Evolutionary conservation across 352 stramenopile genomes (phyloP), one percentile per base, ranked within the genome.

Genomic region (Phytophthora palmivora): DNA sequence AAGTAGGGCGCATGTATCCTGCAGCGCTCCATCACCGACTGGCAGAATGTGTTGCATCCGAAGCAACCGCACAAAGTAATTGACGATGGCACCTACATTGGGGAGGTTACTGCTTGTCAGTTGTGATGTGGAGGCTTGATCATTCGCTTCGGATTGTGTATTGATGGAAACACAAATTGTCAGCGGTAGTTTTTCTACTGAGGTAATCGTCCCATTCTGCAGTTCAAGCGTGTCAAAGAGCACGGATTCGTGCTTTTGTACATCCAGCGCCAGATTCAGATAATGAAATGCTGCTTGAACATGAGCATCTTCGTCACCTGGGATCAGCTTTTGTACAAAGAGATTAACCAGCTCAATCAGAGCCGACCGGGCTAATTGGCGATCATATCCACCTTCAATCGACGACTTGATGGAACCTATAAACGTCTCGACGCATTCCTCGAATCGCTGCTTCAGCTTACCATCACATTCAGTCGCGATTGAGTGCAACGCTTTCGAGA

Each of bases 271-370:
- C 15, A 91, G 49, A 33, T 68, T 76, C 24, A 94, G 57, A 59
- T 87, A 92, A 59, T 92, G 83, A 41, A 89, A 90, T 26, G 81
- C 83, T 16, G 78, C 82, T 63, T 91, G 82, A 16, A 89, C 62
- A 38, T 92, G 82, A 14, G 76, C 59, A 11, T 87, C 65, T 60
- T 90, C 75, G 22, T 72, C 63, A 6, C 39, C 60, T 8, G 42
- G 55, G 15, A 90, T 9, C 1, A 85, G 11, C 39, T 90, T 82
- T 42, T 66, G 61, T 6, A 69, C 63, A 39, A 79, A 91, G 2
- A 92, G 46, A 63, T 88, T 70, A 19, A 91, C 77, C n/a, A 94
- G 59, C 47, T 92, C 76, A 22, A 88, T 64, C 14, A 92, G 44
- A 14, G 82, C 79, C 8, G 68, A 51, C 0, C 78, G 69, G 14